phyloP scores from a whole-genome alignment of 2,329 filamentous ascomycete species.

The Penicillium freii region DNA sequence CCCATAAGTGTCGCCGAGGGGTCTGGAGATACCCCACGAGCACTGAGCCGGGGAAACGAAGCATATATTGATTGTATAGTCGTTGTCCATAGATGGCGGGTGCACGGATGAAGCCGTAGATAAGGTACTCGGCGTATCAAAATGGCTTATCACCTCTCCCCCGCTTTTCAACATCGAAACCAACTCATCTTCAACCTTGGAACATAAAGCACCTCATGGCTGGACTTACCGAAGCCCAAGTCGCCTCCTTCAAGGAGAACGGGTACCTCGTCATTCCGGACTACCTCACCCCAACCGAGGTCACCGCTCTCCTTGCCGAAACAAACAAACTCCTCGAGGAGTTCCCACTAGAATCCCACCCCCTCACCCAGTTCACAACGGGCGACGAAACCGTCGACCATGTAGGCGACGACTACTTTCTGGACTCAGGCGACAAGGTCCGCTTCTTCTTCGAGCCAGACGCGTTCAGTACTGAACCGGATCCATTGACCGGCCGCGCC shows the following conservation, averaged over 20 bases:
- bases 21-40: background rate
- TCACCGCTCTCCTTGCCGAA: constrained; percentile 68
- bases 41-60: background rate
- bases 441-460: constrained; percentile 98
- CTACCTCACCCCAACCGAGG: constrained; percentile 66
- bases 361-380: constrained; percentile 90
- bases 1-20: background rate
- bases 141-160: constrained; percentile 22
- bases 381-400: constrained; percentile 69
- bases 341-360: constrained; percentile 79
- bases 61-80: background rate
- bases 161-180: constrained; percentile 17
- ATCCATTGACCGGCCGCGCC: constrained; percentile 52
- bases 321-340: constrained; percentile 70
- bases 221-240: constrained; percentile 70
- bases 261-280: constrained; percentile 86
- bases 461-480: constrained; percentile 58
- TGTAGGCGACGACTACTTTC: constrained; percentile 93
- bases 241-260: constrained; percentile 71
- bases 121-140: constrained; percentile 11
- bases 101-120: constrained; percentile 1
- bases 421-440: constrained; percentile 83
- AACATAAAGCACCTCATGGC: constrained; percentile 13
- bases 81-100: background rate
- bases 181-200: background rate